A percentile compares a stretch with the other conserved stretches of the same genome.
phyloP scores from a whole-genome alignment of 208 protist species.

The Leishmania amazonensis region DNA sequence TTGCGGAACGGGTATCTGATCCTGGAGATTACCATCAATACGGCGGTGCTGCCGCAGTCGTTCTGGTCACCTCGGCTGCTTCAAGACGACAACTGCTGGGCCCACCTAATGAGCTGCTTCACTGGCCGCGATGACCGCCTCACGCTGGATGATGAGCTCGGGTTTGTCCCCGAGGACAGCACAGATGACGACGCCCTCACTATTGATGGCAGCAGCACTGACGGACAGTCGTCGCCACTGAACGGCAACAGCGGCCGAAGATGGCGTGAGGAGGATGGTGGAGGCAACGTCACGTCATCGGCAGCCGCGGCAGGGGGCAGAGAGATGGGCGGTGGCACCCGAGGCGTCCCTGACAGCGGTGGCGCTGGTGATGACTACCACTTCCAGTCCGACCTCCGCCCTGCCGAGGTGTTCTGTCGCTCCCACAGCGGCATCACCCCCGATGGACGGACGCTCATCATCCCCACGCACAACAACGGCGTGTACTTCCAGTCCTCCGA shows the following conservation, averaged over 20 bases:
- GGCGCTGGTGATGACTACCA: conserved; percentile 25
- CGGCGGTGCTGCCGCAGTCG: conserved; percentile 24
- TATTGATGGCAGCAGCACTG: conserved; percentile 3
- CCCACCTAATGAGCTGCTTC: conserved; percentile 62
- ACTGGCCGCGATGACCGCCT: conserved; percentile 53
- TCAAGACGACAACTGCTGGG: conserved; percentile 43
- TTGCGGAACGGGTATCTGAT: conserved; percentile 67
- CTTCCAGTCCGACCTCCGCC: conserved; percentile 59
- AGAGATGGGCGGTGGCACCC: background rate
- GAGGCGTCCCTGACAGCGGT: conserved; percentile 5
- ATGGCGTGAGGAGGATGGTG: background rate
- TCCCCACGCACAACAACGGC: conserved; percentile 62
- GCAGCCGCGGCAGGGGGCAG: background rate
- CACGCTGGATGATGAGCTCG: conserved; percentile 13
- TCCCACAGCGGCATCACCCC: conserved; percentile 57
- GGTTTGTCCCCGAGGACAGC: conserved; percentile 4
- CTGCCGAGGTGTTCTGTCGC: conserved; percentile 67
- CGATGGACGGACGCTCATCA: conserved; percentile 64
- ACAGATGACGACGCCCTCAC: background rate
- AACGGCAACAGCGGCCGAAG: background rate
- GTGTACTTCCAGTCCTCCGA: conserved; percentile 52
- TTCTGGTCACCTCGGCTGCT: conserved; percentile 36
- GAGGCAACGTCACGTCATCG: background rate
- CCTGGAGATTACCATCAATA: conserved; percentile 60
- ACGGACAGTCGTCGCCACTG: background rate